A percentile compares a stretch with the other conserved stretches of the same genome.
Conservation (phyloP, 768 basidiomycete species). For the Boletus rex-veris region DNA sequence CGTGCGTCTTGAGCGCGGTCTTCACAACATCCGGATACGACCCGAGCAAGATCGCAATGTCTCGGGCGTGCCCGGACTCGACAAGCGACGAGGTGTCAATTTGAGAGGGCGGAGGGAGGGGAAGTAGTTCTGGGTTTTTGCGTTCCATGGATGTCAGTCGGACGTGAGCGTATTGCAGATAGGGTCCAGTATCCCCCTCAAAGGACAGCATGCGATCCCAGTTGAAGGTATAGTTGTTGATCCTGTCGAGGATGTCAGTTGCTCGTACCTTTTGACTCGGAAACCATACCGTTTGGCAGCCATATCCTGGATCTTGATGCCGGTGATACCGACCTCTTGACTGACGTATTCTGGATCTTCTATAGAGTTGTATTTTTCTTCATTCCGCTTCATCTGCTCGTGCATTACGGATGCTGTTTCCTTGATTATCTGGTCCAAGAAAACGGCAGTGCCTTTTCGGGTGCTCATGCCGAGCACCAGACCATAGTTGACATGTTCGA, state of each 20-base stretch:
- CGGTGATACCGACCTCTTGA: slow-evolving; percentile 87
- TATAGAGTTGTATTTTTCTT: slow-evolving; percentile 85
- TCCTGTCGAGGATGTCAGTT: slow-evolving; percentile 41
- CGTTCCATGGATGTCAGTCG: slow-evolving; percentile 87
- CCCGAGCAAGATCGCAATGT: slow-evolving; percentile 83
- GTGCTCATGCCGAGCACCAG: slow-evolving; percentile 95
- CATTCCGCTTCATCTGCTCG: slow-evolving; percentile 93
- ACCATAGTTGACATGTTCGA: slow-evolving; percentile 90
- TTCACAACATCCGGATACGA: slow-evolving; percentile 90
- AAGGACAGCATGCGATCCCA: slow-evolving; percentile 94
- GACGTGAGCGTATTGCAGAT: slow-evolving; percentile 96
- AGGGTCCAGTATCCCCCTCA: slow-evolving; percentile 94
- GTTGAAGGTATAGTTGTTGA: slow-evolving; percentile 95
- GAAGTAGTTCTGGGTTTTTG: slow-evolving; percentile 84
- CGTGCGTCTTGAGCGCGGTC: slow-evolving; percentile 77
- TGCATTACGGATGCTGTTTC: slow-evolving; percentile 90
- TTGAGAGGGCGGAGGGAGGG: slow-evolving; percentile 65
- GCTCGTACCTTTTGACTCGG: no score
- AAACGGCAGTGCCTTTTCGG: slow-evolving; percentile 89
- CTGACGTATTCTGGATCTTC: slow-evolving; percentile 81
- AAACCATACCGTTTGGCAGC: slow-evolving; percentile 75
- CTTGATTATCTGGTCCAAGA: slow-evolving; percentile 88
- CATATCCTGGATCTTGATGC: slow-evolving; percentile 98
- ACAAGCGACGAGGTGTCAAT: slow-evolving; percentile 68
- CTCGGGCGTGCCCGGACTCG: slow-evolving; percentile 69